A percentile compares a stretch with the other conserved stretches of the same genome.
Conservation (phyloP, 2,329 filamentous ascomycete genomes). For the Neodidymelliopsis sp. region DNA sequence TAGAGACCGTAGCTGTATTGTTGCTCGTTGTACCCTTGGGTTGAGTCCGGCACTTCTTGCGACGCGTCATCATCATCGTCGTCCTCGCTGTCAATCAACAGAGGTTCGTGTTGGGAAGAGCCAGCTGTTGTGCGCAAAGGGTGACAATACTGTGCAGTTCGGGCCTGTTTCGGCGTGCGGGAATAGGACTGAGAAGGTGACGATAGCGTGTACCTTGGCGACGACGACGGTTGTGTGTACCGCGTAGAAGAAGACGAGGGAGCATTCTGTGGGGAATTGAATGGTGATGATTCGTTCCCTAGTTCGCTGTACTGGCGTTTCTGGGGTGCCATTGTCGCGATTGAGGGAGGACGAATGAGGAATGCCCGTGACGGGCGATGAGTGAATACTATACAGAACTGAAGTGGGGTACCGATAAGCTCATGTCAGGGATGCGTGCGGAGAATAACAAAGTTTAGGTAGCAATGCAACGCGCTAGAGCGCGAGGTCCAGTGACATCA, state of each 20-base stretch:
- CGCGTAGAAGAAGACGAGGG: slow-evolving; percentile 25
- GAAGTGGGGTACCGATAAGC: not conserved
- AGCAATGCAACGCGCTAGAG: slow-evolving; percentile 22
- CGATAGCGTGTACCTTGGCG: slow-evolving; percentile 16
- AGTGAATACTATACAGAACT: slow-evolving; percentile 4
- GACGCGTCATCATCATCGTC: slow-evolving; percentile 42
- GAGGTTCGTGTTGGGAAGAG: slow-evolving; percentile 36
- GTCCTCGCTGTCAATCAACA: slow-evolving; percentile 34
- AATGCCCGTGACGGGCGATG: not conserved
- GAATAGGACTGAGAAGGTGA: slow-evolving; percentile 6
- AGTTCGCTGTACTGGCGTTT: slow-evolving; percentile 19
- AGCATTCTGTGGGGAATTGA: slow-evolving; percentile 33
- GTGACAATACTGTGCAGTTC: slow-evolving; percentile 23
- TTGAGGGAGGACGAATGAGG: not conserved
- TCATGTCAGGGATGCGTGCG: not conserved
- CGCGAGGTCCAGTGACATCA: slow-evolving; percentile 31
- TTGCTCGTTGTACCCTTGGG: slow-evolving; percentile 35
- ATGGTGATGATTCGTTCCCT: slow-evolving; percentile 9
- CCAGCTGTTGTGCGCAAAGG: slow-evolving; percentile 24
- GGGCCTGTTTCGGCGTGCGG: slow-evolving; percentile 38
- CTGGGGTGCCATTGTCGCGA: slow-evolving; percentile 16
- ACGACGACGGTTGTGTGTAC: slow-evolving; percentile 26
- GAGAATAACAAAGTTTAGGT: slow-evolving; percentile 4
- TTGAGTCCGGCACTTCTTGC: slow-evolving; percentile 37
- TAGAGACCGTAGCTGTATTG: slow-evolving; percentile 36